Evolutionary conservation across 208 protist genomes (phyloP), one percentile per base, ranked within the genome.

Genomic region (Naegleria fowleri): DNA sequence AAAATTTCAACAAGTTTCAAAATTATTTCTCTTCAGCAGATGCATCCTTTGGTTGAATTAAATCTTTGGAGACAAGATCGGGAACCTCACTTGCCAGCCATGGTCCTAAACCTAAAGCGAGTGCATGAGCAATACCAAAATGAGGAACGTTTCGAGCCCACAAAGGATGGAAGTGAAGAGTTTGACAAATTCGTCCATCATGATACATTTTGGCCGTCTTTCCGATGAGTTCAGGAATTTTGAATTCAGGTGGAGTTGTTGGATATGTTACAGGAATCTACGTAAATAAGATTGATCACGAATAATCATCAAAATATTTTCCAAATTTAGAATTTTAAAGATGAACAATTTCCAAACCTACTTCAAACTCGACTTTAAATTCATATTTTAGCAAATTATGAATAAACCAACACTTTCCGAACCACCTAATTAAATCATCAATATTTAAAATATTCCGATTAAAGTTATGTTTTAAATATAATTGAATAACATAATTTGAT

Each of bases 131-230:
- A 93, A 99, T 98, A 48, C 98, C 98, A 94, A 99, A 99, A 91
- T 97, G 96, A 52, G 98, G 98, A 76, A 97, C 96, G 92, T 99
- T 99, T 87, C 96, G 94, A 19, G 97, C 95, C 98, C 98, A 99
- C 6, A 99, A 91, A 13, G 98, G 98, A 59, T 99, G 97, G 93
- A 99, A 99, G 92, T 99, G 98, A 43, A 97, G 96, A 41, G 97
- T 99, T 92, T 99, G 97, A 94, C 98, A 99, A 89, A 99, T 99
- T 92, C 98, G 99, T 51, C 98, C 98, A 19, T 98, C 98, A 52
- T 97, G 94, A 93, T 99, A 99, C 98, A 99, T 99, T 94, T 99
- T 99, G 76, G 97, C 96, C 11, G 98, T 99, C 94, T 99, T 99
- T 29, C 97, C 97, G 38, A 99, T 98, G 58, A 99, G 93, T 94